Evolutionary conservation across 2,329 filamentous ascomycete genomes (phyloP), one percentile per base, ranked within the genome.

Genomic region (Ceratocystis cacaofunesta): DNA sequence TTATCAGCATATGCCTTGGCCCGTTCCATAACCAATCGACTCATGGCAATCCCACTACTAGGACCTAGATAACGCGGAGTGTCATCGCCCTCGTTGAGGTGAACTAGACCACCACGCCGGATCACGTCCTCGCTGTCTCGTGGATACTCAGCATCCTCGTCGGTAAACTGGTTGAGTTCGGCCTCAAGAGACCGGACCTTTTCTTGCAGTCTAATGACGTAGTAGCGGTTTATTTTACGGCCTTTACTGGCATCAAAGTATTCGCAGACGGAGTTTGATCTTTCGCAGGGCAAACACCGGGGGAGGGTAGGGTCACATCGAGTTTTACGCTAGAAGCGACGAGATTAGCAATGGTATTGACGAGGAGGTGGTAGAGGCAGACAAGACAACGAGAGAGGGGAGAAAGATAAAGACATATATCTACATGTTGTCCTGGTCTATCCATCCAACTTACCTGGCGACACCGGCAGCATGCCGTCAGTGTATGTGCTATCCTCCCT

Each of bases 21-120:
- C 75, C 96, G 85, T 74, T 96, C 92, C 88, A 99, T 96, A 10
- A 99, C 86, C 70, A 97, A 81, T 36, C 92, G 85, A 12, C 92
- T 95, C 78, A 97, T 95, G 72, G 91, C 90, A 71, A 96, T 96
- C 67, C 92, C 94, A 74, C 92, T 97, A 61, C 92, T 96, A 2
- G 94, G 89, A 0, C 94, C 94, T 2, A 99, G 79, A 73, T 94
- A 97, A 68, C 92, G 89, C 17, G 89, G 86, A 1, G 83, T 86
- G 75, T 96, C 92, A 73, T 95, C 90, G 65, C 86, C 86, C 71
- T 92, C 89, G 71, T 88, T 86, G 63, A 97, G 84, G 55, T 87
- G 87, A 70, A 97, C 90, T 70, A 92, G 83, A 30, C 91, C 92
- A 25, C 90, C 90, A 0, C 89, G 89, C 25, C 91, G 87, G 70